These are phyloP conservation scores for Artemisia tridentata DNA, from an alignment of 129 eudicot species.

Conservation along the genomic window DNA sequence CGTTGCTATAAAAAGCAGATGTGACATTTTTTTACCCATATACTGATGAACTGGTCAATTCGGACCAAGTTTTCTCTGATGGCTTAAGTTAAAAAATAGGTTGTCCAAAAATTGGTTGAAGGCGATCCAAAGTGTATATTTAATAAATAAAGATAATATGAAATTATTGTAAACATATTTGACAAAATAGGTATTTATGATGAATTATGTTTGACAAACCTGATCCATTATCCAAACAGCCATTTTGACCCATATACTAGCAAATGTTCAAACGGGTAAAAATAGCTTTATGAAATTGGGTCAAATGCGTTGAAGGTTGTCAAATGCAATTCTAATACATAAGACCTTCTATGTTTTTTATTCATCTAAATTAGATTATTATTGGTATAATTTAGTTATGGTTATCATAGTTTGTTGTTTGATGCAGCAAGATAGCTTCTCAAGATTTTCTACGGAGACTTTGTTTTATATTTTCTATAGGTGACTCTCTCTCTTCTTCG, in stretches of 20 bases:
- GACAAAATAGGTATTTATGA: too few species aligned
- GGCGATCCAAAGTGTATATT: too few species aligned
- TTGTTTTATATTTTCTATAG: constrained; percentile 89
- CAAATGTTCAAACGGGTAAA: neutral
- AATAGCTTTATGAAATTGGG: neutral
- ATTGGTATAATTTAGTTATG: neutral
- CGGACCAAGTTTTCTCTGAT: neutral
- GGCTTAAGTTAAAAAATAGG: neutral
- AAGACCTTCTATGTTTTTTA: neutral
- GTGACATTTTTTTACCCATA: neutral
- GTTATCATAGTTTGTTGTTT: constrained; percentile 21
- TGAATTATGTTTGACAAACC: too few species aligned
- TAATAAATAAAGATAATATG: too few species aligned
- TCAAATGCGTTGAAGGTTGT: neutral
- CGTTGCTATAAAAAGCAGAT: neutral
- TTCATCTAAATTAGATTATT: neutral
- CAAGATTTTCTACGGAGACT: constrained; percentile 65
- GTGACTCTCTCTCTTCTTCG: constrained; percentile 26
- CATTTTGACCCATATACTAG: too few species aligned
- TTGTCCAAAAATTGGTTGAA: too few species aligned
- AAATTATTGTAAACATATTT: too few species aligned
- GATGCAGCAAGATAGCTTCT: constrained; percentile 63
- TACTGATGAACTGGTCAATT: neutral
- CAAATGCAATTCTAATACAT: neutral
- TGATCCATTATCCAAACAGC: too few species aligned